These are phyloP conservation scores for Aspergillus caelatus DNA, from an alignment of 2,329 filamentous ascomycete genomes.

Conservation along the genomic window DNA sequence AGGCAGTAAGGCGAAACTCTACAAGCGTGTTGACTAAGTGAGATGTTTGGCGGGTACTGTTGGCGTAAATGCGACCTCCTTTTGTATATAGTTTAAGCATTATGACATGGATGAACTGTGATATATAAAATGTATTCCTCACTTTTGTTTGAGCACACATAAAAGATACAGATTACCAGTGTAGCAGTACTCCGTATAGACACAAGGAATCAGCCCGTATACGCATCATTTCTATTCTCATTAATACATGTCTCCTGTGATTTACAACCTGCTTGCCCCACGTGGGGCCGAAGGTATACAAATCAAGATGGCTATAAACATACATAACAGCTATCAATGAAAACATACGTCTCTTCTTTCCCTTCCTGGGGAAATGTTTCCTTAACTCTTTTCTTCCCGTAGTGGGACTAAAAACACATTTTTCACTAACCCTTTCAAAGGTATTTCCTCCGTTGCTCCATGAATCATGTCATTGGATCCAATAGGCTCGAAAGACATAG, in stretches of 20 bases:
- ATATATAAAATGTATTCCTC: not conserved
- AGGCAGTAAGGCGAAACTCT: constrained; percentile 34
- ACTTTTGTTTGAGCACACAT: not conserved
- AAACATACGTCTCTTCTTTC: constrained; percentile 9
- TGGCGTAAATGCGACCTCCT: not conserved
- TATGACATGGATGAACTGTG: not conserved
- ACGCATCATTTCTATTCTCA: constrained; percentile 21
- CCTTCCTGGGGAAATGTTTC: not conserved
- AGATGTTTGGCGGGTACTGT: not conserved
- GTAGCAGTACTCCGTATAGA: not conserved
- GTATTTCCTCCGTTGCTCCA: not conserved
- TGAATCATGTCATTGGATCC: not conserved
- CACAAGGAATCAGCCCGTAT: not conserved
- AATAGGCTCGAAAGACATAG: not conserved
- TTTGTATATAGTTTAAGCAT: not conserved
- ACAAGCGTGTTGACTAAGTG: constrained; percentile 17
- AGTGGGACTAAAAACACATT: constrained; percentile 1
- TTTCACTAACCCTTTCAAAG: not conserved
- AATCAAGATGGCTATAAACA: constrained; percentile 19
- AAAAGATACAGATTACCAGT: not conserved
- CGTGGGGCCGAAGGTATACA: constrained; percentile 13
- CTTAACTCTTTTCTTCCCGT: not conserved
- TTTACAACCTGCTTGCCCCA: constrained; percentile 12
- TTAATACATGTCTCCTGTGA: constrained; percentile 25
- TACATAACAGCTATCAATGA: constrained; percentile 21